phyloP scores from a whole-genome alignment of 441 rosid species.

The Gossypium laxum region DNA sequence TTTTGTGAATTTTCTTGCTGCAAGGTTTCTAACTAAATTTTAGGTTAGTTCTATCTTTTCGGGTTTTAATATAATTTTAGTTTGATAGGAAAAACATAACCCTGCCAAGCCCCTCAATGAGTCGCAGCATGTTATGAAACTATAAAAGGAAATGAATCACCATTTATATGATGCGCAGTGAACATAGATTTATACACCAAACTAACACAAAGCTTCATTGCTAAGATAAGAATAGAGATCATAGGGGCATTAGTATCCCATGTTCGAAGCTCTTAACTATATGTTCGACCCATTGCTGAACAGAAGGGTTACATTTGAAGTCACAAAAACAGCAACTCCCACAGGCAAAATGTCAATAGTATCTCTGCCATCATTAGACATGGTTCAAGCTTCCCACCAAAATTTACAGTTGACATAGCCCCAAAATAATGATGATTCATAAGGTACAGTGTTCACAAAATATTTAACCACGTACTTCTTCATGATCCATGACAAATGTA shows the following conservation, averaged over 20 bases:
- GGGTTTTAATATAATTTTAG: too few species aligned
- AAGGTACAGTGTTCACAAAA: not conserved
- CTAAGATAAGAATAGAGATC: not conserved
- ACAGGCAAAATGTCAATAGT: not conserved
- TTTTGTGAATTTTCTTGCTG: too few species aligned
- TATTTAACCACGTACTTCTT: not conserved
- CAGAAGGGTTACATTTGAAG: constrained; percentile 1
- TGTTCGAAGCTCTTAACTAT: not conserved
- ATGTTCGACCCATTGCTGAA: not conserved
- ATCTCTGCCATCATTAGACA: constrained; percentile 7
- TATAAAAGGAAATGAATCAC: not conserved
- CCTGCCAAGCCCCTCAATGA: not conserved
- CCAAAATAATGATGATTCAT: not conserved
- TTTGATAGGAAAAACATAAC: too few species aligned
- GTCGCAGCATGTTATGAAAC: not conserved
- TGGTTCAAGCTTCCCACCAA: constrained; percentile 14
- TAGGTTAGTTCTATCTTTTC: too few species aligned
- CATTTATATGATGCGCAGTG: not conserved
- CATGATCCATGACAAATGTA: not conserved
- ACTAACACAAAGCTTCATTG: not conserved
- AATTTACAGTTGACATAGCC: constrained; percentile 10
- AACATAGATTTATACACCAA: not conserved
- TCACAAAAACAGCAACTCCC: not conserved
- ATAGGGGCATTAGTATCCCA: not conserved
- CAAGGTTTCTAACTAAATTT: too few species aligned